These are phyloP conservation scores for Angomonas deanei DNA, from an alignment of 208 protist species.

Conservation along the genomic window DNA sequence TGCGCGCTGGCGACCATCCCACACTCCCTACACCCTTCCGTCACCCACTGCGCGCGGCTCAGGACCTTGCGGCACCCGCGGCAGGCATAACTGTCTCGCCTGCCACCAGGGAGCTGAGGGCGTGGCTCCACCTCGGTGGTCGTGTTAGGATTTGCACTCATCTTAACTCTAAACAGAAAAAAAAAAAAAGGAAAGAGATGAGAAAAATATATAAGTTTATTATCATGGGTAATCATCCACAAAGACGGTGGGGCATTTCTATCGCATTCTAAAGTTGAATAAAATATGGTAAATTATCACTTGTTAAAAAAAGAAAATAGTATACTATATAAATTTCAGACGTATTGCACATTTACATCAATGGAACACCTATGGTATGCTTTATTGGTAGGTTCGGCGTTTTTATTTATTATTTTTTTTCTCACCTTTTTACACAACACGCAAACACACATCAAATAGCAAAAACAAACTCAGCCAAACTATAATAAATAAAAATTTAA, in stretches of 20 bases:
- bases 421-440: no score
- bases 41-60: conserved; percentile 66
- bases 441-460: no score
- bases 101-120: conserved; percentile 73
- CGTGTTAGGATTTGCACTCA: conserved; percentile 1
- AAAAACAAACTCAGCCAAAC: no score
- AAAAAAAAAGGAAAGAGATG: conserved; percentile 2
- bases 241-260: no score
- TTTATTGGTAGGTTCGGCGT: neutral
- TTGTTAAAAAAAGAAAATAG: no score
- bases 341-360: no score
- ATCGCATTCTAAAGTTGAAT: no score
- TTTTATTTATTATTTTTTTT: neutral
- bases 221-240: neutral
- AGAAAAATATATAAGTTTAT: neutral
- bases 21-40: conserved; percentile 68
- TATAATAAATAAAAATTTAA: no score
- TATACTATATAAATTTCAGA: no score
- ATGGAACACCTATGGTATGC: no score
- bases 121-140: conserved; percentile 31
- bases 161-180: neutral
- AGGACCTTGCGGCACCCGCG: conserved; percentile 71
- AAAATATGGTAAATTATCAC: no score
- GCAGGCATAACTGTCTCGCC: conserved; percentile 70
- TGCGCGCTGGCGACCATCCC: conserved; percentile 41